Base-by-base conservation (phyloP, 1,284 basidiomycete species). In the Papiliotrema laurentii region DNA sequence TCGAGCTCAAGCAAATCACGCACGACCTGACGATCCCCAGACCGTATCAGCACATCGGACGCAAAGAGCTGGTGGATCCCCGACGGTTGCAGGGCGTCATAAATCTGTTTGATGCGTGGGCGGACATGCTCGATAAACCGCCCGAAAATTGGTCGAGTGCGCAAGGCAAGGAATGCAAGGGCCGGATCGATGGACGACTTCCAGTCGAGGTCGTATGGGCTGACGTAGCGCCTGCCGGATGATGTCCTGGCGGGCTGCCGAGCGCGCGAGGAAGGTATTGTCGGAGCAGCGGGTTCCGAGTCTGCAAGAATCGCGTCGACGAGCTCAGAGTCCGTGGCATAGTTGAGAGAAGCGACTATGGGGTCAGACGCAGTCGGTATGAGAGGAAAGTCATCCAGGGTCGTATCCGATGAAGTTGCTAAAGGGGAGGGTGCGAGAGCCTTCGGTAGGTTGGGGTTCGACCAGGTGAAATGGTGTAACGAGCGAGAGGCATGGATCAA, bases 261-360 rank as follows among this genome's bases (percentile, higher is more conserved):
- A 24, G 18, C 42, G 13, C 7, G 14, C 16, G 16, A 37, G 39
- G 34, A 53, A 46, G 18, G 38, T 26, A 30, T 19, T 10, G 39
- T 7, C 1, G 54, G 42, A 25, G 34, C 16, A 9, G 46, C 34
- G 34, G 21, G 6, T 2, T 5, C 13, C 14, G 36, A n/a, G 25
- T 43, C 25, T 35, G 49, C 30, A 13, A 54, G 42, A 3, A 57
- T 26, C 3, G 63, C 54, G 10, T 53, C 40, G 46, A 61, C 38
- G n/a, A 62, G 59, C 45, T 66, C 66, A 3, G 59, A 54, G 40
- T 68, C 64, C 14, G 51, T 47, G 11, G 60, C 64, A 41, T 53
- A 59, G 22, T 25, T 45, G 41, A 60, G 50, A 9, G 53, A 52
- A 5, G 53, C 27, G 41, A 45, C 27, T 24, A 47, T 40, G 4